Evolutionary conservation across 2,329 filamentous ascomycete genomes (phyloP), one percentile per base, ranked within the genome.

Genomic region (Colletotrichum tropicicola): DNA sequence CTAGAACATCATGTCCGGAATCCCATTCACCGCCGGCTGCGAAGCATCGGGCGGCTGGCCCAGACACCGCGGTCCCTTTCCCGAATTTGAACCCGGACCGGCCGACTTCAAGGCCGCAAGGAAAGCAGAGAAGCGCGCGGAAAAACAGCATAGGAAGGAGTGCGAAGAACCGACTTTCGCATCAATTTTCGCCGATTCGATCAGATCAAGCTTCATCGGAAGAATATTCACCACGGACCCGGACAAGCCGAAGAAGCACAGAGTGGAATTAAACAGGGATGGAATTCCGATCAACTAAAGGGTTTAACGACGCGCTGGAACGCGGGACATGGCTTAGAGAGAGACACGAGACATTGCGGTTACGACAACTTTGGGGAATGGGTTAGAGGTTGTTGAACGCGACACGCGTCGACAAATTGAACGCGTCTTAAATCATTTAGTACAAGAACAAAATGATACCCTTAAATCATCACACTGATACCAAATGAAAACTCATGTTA

Each of bases 51-150:
- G 52, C 10, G 52, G 45, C n/a, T 52, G 59, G 37, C 63, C 59
- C 3, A n/a, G 19, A 5, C 44, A 53, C 15, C 45, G 59, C 4
- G 51, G 63, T 23, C 45, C 58, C n/a, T 28, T 47, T 10, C 45
- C 59, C 13, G 59, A 48, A 12, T 58, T 66, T 5, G 25, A 52
- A 19, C 51, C 63, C 8, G 52, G 53, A 15, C 53, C 61, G 41
- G 60, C 48, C 52, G 59, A 63, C 10, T 28, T 52, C n/a, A 66
- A 63, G 44, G 60, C 52, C n/a, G 49, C 56, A 7, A 52, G 61
- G 15, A 58, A 68, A 21, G 57, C 63, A 12, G 30, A 70, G n/a
- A 52, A 60, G 45, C 49, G 66, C 21, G 56, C 69, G 9, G 60
- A 66, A 9, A 43, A 60, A 8, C 32, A 61, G 8, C 37, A 35